Base-by-base conservation (phyloP, 257 asterid genomes). In the Capsicum baccatum region DNA sequence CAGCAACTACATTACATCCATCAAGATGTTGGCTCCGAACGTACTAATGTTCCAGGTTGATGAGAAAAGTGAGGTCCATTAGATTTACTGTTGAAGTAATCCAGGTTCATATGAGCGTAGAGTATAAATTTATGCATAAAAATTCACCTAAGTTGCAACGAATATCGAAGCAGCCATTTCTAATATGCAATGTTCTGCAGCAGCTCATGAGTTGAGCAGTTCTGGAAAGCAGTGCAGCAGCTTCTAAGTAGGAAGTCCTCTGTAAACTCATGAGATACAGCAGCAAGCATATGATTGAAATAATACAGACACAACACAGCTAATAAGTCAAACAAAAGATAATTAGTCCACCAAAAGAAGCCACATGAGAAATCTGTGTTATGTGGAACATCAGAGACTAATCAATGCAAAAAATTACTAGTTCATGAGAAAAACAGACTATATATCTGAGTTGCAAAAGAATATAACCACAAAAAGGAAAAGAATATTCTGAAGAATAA, bases 401-500 rank as follows among this genome's bases (percentile, higher is more conserved):
- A 35, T 12, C 10, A 48, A 59, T 64, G 63, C 79, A 57, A 5
- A 48, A 64, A 13, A 82, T 10, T 33, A 56, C 50, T 59, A 79
- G 35, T 37, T 35, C 44, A 37, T 16, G 55, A 56, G 37, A 57
- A 35, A 14, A 79, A 42, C 17, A 81, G 60, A 4, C 39, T 82
- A 21, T 21, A 21, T 21, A 63, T 33, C 79, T 39, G 39, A 58
- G 42, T 80, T 62, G 62, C 84, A 82, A 66, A 39, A 54, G 54
- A 82, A 82, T 57, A 64, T n/a, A 48, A 26, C 79, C 57, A 68
- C 58, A 83, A 50, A 35, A 19, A 19, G 26, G 50, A 57, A 67
- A 11, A 54, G 26, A 67, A 47, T 83, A 9, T 54, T 42, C 63
- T 44, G 66, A 83, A 74, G 54, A 55, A 55, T 39, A 83, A 83